These are phyloP conservation scores for Neopestalotiopsis rosae DNA, from an alignment of 2,329 filamentous ascomycete species.

Conservation along the genomic window DNA sequence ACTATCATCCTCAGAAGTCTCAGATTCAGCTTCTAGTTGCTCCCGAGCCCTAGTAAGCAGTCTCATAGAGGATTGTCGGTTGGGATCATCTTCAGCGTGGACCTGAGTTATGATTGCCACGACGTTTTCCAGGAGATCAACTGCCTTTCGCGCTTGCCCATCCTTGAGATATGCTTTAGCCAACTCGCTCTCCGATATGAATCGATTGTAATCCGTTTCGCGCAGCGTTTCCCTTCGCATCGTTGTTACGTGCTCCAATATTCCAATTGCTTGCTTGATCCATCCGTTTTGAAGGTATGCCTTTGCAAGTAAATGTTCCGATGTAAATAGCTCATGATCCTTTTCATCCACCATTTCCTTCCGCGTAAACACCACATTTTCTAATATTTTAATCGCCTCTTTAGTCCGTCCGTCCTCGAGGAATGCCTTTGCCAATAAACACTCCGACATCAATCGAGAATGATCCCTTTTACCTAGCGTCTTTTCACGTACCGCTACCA, in stretches of 20 bases:
- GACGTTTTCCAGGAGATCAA: not conserved
- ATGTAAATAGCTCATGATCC: not conserved
- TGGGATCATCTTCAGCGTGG: not conserved
- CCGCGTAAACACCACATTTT: not conserved
- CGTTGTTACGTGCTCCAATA: not conserved
- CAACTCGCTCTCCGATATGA: not conserved
- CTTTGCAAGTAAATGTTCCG: not conserved
- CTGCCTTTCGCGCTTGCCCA: not conserved
- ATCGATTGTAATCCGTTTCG: not conserved
- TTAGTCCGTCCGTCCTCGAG: not conserved
- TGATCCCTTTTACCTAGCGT: not conserved
- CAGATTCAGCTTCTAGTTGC: not conserved
- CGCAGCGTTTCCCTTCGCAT: not conserved
- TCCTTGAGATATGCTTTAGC: not conserved
- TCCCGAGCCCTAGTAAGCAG: not conserved
- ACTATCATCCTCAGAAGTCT: not conserved
- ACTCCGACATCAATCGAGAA: not conserved
- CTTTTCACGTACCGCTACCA: not conserved
- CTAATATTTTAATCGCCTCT: not conserved
- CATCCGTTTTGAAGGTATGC: not conserved
- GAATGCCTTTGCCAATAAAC: not conserved
- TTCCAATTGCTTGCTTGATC: not conserved
- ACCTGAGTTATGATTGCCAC: not conserved
- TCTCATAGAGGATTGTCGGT: not conserved
- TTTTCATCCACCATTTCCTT: not conserved